Base-by-base conservation (phyloP, 352 stramenopile genomes). In the Thraustochytrium striatum region DNA sequence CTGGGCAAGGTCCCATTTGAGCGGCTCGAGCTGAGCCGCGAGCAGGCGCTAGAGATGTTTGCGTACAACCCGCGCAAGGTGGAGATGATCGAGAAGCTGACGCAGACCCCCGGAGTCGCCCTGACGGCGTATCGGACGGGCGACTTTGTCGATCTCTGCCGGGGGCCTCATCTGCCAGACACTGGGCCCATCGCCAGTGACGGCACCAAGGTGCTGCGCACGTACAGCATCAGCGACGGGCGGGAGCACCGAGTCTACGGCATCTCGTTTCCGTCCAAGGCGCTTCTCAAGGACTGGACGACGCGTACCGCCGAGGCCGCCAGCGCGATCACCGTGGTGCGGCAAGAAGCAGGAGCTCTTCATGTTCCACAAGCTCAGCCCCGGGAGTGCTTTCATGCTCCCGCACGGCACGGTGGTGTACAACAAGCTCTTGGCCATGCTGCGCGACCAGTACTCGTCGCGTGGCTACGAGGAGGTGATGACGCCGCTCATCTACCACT, bases 41-140 rank as follows among this genome's bases (percentile, higher is more conserved):
- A 97, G 41, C 93, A 99, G 83, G 95, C 94, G 8, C 88, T 98
- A 36, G 92, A 98, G 82, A 92, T 99, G 86, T 99, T 99, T 88
- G 87, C 89, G 1, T 93, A 98, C 86, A 99, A 99, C 84, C 92
- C 95, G 13, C 99, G 99, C 87, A 99, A 99, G 88, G 90, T 89
- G 44, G 72, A 61, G 65, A 90, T 98, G 84, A 97, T 99, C 80
- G 88, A 83, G 44, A 98, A 89, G 55, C 98, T 98, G 87, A 94
- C 98, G 61, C 90, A 94, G 5, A 94, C 99, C 82, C 94, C 93
- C 72, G 65, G 68, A 9, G 44, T 38, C 7, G 90, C 87, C 43
- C 92, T 94, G 81, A 99, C 95, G 33, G 98, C 95, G 19, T 99
- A 99, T 85, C 89, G 91, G 50, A 98, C 94, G 73, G 97, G 97